Conservation (phyloP, 768 basidiomycete genomes). For the Hericium erinaceus region DNA sequence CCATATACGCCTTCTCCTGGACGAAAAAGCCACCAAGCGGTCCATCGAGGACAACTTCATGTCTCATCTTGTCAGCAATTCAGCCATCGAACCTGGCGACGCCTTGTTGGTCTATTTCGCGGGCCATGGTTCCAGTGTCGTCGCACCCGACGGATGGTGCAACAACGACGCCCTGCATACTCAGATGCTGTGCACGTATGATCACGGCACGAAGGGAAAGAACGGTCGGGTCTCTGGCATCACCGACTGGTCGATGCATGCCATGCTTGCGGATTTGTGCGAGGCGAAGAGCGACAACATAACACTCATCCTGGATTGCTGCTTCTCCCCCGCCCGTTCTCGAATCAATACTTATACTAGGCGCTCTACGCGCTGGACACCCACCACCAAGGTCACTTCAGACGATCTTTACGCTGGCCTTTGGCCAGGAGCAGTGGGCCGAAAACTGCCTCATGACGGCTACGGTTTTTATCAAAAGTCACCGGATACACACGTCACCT, state of each 20-base stretch:
- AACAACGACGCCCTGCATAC: slow-evolving; percentile 33
- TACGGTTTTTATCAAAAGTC: slow-evolving; percentile 35
- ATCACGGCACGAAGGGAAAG: slow-evolving; percentile 43
- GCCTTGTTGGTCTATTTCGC: slow-evolving; percentile 65
- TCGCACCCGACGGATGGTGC: slow-evolving; percentile 55
- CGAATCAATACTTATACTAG: slow-evolving; percentile 33
- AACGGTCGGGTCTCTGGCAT: slow-evolving; percentile 50
- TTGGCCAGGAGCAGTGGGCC: slow-evolving; percentile 46
- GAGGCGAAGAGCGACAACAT: slow-evolving; percentile 59
- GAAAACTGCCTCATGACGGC: slow-evolving; percentile 24
- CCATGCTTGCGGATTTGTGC: slow-evolving; percentile 50
- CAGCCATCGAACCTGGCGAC: slow-evolving; percentile 48
- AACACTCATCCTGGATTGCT: slow-evolving; percentile 58
- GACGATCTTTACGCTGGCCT: slow-evolving; percentile 48
- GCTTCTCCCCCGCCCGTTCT: slow-evolving; percentile 39
- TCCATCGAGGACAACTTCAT: slow-evolving; percentile 54
- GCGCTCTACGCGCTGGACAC: slow-evolving; percentile 47
- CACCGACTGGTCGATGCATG: slow-evolving; percentile 55
- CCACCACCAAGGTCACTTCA: slow-evolving; percentile 33
- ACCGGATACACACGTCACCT: slow-evolving; percentile 37
- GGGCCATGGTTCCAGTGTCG: slow-evolving; percentile 56
- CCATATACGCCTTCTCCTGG: slow-evolving; percentile 47
- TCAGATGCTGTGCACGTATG: slow-evolving; percentile 58
- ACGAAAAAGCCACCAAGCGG: slow-evolving; percentile 51
- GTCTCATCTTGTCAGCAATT: slow-evolving; percentile 55